Evolutionary conservation across 345 rosid genomes (phyloP), one percentile per base, ranked within the genome.

Genomic region (Dipteronia dyeriana): DNA sequence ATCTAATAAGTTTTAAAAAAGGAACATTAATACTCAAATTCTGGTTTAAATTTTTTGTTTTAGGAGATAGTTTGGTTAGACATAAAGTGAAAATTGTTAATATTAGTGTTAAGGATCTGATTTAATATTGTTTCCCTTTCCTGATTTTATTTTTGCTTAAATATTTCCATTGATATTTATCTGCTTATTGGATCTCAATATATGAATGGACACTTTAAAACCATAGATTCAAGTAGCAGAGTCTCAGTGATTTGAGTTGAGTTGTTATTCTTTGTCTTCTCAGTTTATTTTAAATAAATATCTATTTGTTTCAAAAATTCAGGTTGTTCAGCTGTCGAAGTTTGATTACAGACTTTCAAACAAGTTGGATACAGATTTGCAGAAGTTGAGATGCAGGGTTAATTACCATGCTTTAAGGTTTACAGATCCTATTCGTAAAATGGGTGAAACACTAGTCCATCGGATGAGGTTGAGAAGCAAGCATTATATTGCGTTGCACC

Each of bases 291-390:
- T 14, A 51, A 67, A 64, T 56, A 19, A 45, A 25, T 14, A 43
- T 13, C 20, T 49, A 17, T 10, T 38, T 11, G 20, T 34, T 22
- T 51, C 53, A 17, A 47, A 47, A 64, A 39, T 64, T 75, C 94
- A 97, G 93, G 98, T 91, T 41, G 89, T 97, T 87, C 97, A 94
- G 76, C 85, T 97, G 43, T 82, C 82, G 67, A 97, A 94, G 84
- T 97, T 92, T 80, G 99, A 97, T 84, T 97, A 94, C 78, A 91
- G 99, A 78, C 95, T 97, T 2, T 86, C 98, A 72, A 97, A 97
- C 86, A 97, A 81, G 84, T 81, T 97, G 90, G 88, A 86, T 79
- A 83, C 90, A 22, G 94, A 94, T 64, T 73, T 97, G 80, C 99
- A 97, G 81, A 94, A 94, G 82, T 79, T 97, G 85, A 90, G 99